Evolutionary conservation across 108 stramenopile genomes (phyloP), one percentile per base, ranked within the genome.

Genomic region (Mayamaea pseudoterrestris): DNA sequence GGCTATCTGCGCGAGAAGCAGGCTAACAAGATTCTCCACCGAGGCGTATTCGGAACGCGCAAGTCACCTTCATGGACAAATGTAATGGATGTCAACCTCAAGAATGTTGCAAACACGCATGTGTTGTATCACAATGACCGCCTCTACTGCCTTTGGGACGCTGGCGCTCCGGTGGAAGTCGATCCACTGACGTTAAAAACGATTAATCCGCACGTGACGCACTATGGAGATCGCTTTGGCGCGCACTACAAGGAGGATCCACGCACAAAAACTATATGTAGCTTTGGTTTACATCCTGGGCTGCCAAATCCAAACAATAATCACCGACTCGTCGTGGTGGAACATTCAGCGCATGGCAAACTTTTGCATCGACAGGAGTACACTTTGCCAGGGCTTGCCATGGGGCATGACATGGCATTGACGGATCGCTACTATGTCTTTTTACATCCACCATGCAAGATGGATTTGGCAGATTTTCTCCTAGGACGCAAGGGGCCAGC

Each of bases 41-140:
- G 57, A 12, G 71, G 71, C 7, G 18, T 73, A 8, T 73, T 73
- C 47, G 71, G 71, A 8, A 73, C 71, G 18, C 41, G 35, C 22
- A 47, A 40, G 41, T 41, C 35, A 39, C 44, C 29, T 1, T 14
- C 18, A 6, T 36, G 57, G 41, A 27, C 39, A 7, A 47, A 41
- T 52, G 35, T 69, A 31, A 53, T 58, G 21, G 44, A 43, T 28
- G 55, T 44, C 3, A 40, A 58, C 8, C 49, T 50, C 25, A 72
- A 72, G 42, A 66, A 73, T 51, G 66, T 73, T 3, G 71, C 66
- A 23, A 73, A 73, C 29, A 73, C 71, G 12, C 29, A 73, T 29
- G 63, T 65, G 3, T 9, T 73, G 6, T 49, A 50, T 49, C 28
- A 36, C 20, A 43, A 62, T 29, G 20, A 39, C 8, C 3, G 20